Percentiles rank a stretch among this genome's conserved stretches.
These are phyloP conservation scores for Protomyces gravidus DNA, from an alignment of 1,139 yeast species.

Conservation along the genomic window DNA sequence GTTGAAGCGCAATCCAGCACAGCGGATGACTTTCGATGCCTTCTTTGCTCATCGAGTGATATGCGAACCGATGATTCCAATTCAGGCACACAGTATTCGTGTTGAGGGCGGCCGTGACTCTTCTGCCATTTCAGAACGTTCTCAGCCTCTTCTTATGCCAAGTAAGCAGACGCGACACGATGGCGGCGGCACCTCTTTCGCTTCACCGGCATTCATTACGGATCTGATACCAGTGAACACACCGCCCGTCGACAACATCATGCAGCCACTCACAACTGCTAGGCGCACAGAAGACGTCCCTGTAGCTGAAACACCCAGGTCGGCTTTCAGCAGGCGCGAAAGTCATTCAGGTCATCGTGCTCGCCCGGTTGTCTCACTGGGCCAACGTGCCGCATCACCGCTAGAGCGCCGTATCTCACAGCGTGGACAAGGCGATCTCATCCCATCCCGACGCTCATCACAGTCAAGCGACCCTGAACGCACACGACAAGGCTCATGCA, in stretches of 20 bases:
- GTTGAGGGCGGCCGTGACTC: background rate
- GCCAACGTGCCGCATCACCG: background rate
- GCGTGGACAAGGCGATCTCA: background rate
- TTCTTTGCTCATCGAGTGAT: slow-evolving; percentile 51
- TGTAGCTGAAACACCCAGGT: background rate
- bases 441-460: background rate
- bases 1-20: slow-evolving; percentile 77
- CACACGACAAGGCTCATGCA: background rate
- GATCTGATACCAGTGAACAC: slow-evolving; percentile 24
- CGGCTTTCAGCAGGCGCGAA: background rate
- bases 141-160: slow-evolving; percentile 3
- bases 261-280: background rate
- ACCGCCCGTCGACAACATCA: slow-evolving; percentile 1
- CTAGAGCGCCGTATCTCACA: slow-evolving; percentile 4
- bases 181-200: slow-evolving; percentile 2
- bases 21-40: slow-evolving; percentile 80
- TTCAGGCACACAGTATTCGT: background rate
- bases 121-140: background rate
- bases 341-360: background rate
- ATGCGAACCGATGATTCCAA: slow-evolving; percentile 4
- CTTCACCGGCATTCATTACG: slow-evolving; percentile 40
- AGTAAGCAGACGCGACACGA: background rate
- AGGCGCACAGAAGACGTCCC: background rate
- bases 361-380: background rate
- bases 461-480: background rate